Base-by-base conservation (phyloP, 208 protist genomes). In the Zelonia costaricensis region DNA sequence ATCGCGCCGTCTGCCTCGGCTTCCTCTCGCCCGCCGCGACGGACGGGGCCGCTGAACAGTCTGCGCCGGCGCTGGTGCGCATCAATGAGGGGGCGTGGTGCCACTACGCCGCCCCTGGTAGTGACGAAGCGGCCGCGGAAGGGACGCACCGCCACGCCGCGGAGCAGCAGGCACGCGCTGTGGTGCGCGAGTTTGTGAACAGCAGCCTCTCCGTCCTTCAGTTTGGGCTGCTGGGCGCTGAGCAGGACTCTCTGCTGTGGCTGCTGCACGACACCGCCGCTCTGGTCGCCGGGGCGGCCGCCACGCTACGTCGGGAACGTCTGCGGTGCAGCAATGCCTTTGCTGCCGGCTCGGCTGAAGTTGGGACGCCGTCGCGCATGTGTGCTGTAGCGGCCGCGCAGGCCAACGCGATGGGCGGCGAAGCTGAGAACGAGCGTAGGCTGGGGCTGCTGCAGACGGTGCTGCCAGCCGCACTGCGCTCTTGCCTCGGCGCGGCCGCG, bases 151-250 rank as follows among this genome's bases (percentile, higher is more conserved):
- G 15, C 45, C 16, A 42, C 28, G 48, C 28, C 12, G 69, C 62
- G 0, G 61, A 69, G 22, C 16, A 9, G 23, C 47, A 44, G 13
- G 23, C 54, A 23, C 47, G 52, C 2, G 45, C 56, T 36, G 28
- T 61, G 25, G 64, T 78, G 38, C 53, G 30, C 16, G 33, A 18
- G 30, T 88, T 88, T 68, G 55, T 80, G 2, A 69, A 69, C 31
- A 71, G 76, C 23, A 74, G 71, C 49, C 30, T 88, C 16, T 47
- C 82, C n/a, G 47, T 76, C 22, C 28, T 74, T 3, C 74, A 76
- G 30, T 88, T 84, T 46, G 82, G 65, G 7, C 43, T 72, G 16
- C 49, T 72, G 9, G 64, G 65, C 25, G 65, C 57, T 3, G 57
- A 62, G 43, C 57, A 72, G 16, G 65, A 72, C 13, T 7, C 23